Conservation (phyloP, 305 asterid species). For the Andrographis paniculata region DNA sequence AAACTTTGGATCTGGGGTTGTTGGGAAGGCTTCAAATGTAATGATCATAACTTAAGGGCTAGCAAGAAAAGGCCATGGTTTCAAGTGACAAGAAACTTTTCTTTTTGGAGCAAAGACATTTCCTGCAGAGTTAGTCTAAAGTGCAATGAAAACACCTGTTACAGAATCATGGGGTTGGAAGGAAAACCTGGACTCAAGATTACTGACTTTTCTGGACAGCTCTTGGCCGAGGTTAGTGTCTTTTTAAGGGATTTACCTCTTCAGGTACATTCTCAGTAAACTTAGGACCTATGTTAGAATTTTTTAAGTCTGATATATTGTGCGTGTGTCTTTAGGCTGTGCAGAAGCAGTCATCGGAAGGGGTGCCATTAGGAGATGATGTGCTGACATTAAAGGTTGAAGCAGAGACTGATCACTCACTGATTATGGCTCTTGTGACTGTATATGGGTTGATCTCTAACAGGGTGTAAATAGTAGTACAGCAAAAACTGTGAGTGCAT, state of each 20-base stretch:
- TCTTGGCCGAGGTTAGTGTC: conserved; percentile 53
- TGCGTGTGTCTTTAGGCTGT: conserved; percentile 22
- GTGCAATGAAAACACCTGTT: conserved; percentile 25
- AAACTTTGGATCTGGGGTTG: conserved; percentile 32
- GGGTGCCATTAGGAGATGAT: conserved; percentile 45
- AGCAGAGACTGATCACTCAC: conserved; percentile 35
- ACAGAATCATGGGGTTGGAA: conserved; percentile 34
- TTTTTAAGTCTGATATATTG: not conserved
- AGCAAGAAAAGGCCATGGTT: conserved; percentile 48
- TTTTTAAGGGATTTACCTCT: not conserved
- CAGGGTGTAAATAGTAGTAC: conserved; percentile 18
- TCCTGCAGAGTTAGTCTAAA: conserved; percentile 33
- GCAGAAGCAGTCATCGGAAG: conserved; percentile 34
- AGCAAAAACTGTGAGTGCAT: not conserved
- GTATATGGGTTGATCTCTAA: conserved; percentile 45
- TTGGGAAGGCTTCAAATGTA: conserved; percentile 69
- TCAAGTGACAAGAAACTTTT: conserved; percentile 39
- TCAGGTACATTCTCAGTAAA: not conserved
- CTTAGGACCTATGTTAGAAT: not conserved
- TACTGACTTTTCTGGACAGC: conserved; percentile 35
- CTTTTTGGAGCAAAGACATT: conserved; percentile 20
- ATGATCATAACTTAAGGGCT: conserved; percentile 19
- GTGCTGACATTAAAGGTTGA: conserved; percentile 44
- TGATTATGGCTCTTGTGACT: conserved; percentile 45
- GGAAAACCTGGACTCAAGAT: conserved; percentile 46